Base-by-base conservation (phyloP, 495 filamentous ascomycete species). In the Pseudomonodictys pantanalensis region DNA sequence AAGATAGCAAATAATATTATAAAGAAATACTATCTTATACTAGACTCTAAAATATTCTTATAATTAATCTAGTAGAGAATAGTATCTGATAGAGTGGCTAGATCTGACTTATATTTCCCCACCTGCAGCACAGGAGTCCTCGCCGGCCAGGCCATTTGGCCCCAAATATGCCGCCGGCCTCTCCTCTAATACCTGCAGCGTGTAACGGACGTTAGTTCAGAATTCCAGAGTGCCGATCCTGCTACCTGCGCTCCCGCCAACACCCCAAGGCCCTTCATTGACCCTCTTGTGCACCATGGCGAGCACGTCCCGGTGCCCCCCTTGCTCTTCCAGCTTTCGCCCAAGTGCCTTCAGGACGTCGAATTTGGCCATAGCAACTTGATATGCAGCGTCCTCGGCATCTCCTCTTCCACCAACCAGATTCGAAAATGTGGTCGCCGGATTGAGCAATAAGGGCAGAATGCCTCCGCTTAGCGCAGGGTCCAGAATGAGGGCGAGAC, bases 331-430 rank as follows among this genome's bases (percentile, higher is more conserved):
- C 29, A 69, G 24, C 26, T 50, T 41, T 41, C 50, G 18, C 2
- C 55, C 52, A 24, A 87, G 64, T 15, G 72, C 71, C 2, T 75
- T 75, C 32, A 86, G 58, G 3, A 79, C 80, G 49, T 81, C 82
- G 62, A 80, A 80, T 64, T 85, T 86, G 2, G 81, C 80, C 20
- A 74, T 77, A 3, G 81, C 83, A 39, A 87, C 73, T 58, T 79
- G 77, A 75, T 82, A 87, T 5, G 82, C 80, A 0, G 78, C 75
- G 62, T 75, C 81, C 58, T 86, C 81, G 11, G 78, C 69, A 57
- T 85, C 83, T 1, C 80, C 82, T 2, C 77, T 75, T 23, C 82
- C 82, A 12, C 81, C 80, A 0, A 84, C 81, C 42, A 84, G 77
- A 29, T 81, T 82, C 20, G 78, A 75, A 43, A 82, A 84, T 2